Conservation (phyloP, 2,329 filamentous ascomycete genomes). For the Arthrobotrys pseudoclavata region DNA sequence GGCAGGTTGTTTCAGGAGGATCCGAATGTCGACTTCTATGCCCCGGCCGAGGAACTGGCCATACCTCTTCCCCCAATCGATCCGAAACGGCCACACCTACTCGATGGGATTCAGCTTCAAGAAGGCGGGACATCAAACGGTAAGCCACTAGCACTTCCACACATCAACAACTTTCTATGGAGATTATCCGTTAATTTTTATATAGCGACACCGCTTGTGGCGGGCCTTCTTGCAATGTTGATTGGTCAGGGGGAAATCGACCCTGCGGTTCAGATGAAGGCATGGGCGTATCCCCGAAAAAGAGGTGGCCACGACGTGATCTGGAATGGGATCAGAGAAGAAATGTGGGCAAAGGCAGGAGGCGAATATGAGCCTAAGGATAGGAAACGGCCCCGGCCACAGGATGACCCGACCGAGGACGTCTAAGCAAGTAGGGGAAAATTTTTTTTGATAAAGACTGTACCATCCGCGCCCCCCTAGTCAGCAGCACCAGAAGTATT, state of each 20-base stretch:
- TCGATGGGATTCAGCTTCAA: too few relatives aligned
- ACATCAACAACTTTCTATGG: not conserved
- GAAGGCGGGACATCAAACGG: not conserved
- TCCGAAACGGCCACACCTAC: not conserved
- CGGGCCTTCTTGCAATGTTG: not conserved
- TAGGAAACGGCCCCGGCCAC: not conserved
- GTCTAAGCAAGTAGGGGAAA: too few relatives aligned
- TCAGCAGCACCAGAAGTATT: too few relatives aligned
- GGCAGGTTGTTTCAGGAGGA: not conserved
- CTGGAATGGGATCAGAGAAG: not conserved
- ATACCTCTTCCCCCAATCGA: not conserved
- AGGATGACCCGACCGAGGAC: too few relatives aligned
- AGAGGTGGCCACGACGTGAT: not conserved
- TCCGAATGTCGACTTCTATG: not conserved
- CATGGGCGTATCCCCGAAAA: not conserved
- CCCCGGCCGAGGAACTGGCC: not conserved
- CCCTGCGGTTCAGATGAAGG: not conserved
- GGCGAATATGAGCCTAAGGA: not conserved
- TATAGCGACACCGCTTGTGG: not conserved
- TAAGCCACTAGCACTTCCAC: not conserved
- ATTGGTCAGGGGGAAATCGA: not conserved
- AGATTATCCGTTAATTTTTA: not conserved
- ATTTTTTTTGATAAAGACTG: too few relatives aligned
- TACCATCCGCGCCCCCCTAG: too few relatives aligned
- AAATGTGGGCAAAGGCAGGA: not conserved